Evolutionary conservation across 2,329 filamentous ascomycete genomes (phyloP), one percentile per base, ranked within the genome.

Genomic region (Fusarium sororula): DNA sequence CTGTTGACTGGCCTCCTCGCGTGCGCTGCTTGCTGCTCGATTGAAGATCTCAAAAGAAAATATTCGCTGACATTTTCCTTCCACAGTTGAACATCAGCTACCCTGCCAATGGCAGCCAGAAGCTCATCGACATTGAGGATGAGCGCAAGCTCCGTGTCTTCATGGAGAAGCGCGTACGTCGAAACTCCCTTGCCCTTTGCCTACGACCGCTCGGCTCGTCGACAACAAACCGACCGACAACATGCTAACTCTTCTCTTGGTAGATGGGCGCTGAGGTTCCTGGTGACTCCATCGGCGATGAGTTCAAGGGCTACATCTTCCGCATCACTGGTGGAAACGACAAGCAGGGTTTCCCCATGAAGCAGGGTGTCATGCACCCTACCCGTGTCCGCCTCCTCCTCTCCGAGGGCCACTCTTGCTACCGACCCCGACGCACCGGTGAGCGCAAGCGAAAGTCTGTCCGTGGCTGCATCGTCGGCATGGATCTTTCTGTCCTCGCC

Each of bases 321-420:
- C 93, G 92, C 86, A 98, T 99, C 90, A 99, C 96, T 83, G 97
- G 96, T 84, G 96, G 97, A 85, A 99, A 99, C 93, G 96, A 99
- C 94, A 99, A 99, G 94, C 97, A 99, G 91, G 96, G 96, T 90
- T 99, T 99, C 92, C 96, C 96, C 82, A 99, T 99, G 96, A 99
- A 99, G 95, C 97, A 99, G 93, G 96, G 96, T 91, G 94, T 97
- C 86, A 96, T 99, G 91, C 94, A 97, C 87, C 95, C 96, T 82
- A 96, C 94, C 86, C 96, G 96, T 96, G 96, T 98, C 88, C 93
- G 94, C 81, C 95, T 99, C 80, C 93, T 99, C 83, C 94, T 99
- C 84, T 85, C 93, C 85, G 95, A 97, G 66, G 96, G 96, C 86
- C 96, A 98, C 94, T 96, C 94, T 81, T 99, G 96, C 94, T 99